phyloP scores from a whole-genome alignment of 176 grass and related monocot species.

The Urochloa ruziziensis region DNA sequence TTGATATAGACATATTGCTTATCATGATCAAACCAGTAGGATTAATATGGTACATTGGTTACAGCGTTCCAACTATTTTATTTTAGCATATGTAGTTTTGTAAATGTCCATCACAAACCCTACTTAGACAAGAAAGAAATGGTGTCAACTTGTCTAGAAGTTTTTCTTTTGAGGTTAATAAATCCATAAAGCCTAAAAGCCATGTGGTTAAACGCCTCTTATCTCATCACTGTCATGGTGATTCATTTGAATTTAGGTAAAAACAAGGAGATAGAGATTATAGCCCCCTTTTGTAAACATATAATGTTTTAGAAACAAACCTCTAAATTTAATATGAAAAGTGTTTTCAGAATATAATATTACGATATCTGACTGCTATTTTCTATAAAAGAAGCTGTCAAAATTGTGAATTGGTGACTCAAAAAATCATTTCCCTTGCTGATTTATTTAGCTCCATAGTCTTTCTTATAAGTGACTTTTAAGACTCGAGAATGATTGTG shows the following conservation, averaged over 20 bases:
- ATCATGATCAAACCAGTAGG: neutral
- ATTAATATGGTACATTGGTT: neutral
- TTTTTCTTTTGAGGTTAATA: neutral
- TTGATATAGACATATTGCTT: neutral
- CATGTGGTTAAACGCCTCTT: neutral
- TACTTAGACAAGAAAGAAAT: too few species aligned
- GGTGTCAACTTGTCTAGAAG: neutral
- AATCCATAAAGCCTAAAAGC: neutral
- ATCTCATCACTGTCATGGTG: neutral
- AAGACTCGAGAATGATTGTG: conserved; percentile 23
- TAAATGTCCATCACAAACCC: neutral
- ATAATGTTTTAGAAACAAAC: neutral
- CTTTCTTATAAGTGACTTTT: neutral
- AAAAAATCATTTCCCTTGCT: neutral
- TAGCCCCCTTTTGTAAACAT: neutral
- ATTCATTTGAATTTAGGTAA: conserved; percentile 6
- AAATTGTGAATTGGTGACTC: neutral
- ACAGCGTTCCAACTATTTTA: neutral
- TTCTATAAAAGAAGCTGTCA: neutral
- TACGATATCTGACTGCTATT: neutral
- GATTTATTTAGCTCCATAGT: conserved; percentile 11
- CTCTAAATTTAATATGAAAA: neutral
- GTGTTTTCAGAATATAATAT: neutral
- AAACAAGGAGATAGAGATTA: neutral
- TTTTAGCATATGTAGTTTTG: conserved; percentile 3